Evolutionary conservation across 2,329 filamentous ascomycete genomes (phyloP), one percentile per base, ranked within the genome.

Genomic region (Pseudogymnoascus sp.): DNA sequence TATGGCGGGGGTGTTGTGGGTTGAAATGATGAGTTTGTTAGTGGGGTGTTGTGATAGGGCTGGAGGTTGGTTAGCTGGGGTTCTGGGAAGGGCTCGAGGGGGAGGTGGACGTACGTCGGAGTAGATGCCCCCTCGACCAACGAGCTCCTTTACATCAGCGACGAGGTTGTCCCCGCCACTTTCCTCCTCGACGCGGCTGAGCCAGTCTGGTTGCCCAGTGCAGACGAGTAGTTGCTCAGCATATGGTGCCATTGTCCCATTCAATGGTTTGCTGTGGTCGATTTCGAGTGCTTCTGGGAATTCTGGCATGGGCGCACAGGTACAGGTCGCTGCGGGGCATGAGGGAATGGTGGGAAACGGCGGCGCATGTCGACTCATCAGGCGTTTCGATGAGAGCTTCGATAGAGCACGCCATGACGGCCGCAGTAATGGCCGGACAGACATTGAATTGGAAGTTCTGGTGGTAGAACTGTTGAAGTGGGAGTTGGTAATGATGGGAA

Each of bases 171-270:
- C 82, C 14, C 79, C 84, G 71, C 76, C 82, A 69, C 88, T 85
- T 65, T 96, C 92, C 54, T 96, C 87, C 73, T 96, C 92, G 67
- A 97, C 96, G 64, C 85, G 84, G 72, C 89, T 93, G 28, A 82
- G 80, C 93, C 93, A 97, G 77, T 96, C 90, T 31, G 82, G 78
- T 66, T 86, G 85, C 4, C 91, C 92, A 0, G 92, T 96, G 67
- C 89, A 93, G 13, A 97, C 81, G 8, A 98, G 76, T 3, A 97
- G 83, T 70, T 97, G 92, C 75, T 96, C 88, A 1, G 86, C 81
- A 73, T 96, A 96, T 1, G 82, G 79, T 1, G 89, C 81, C 77
- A 96, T 93, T 5, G 89, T 88, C 11, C 90, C 90, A 72, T 90
- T 88, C 48, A 97, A 79, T 16, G 83, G 80, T 41, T 84, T 84